Percentiles rank a stretch among this genome's conserved stretches.
Evolutionary conservation across 2,329 filamentous ascomycete species (phyloP).

Genomic region (Lachnellula subtilissima): DNA sequence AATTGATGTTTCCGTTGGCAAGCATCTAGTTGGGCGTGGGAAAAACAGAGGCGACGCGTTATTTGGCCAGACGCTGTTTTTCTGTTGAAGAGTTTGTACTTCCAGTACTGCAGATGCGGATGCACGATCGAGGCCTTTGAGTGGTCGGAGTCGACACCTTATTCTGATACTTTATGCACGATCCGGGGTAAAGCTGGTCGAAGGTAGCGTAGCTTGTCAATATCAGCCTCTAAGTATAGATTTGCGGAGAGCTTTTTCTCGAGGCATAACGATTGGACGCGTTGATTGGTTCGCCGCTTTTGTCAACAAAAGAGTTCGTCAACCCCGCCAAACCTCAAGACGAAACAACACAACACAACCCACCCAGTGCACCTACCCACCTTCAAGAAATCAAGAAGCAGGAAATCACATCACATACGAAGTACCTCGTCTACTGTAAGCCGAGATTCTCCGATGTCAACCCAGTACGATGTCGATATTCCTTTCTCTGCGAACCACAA

Average conservation of each 20-base stretch:
- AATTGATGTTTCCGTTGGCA: slow-evolving; percentile 1
- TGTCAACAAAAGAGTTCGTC: slow-evolving; percentile 15
- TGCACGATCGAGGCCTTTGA: slow-evolving; percentile 7
- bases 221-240: not conserved
- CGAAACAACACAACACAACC: slow-evolving; percentile 8
- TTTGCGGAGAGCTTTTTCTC: slow-evolving; percentile 1
- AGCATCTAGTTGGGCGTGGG: slow-evolving; percentile 16
- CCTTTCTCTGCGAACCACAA: slow-evolving; percentile 47
- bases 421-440: not conserved
- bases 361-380: not conserved
- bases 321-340: slow-evolving; percentile 16
- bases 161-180: not conserved
- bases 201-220: not conserved
- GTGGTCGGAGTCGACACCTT: not conserved
- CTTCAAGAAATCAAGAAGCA: not conserved
- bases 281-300: slow-evolving; percentile 22
- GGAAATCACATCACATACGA: not conserved
- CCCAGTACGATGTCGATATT: slow-evolving; percentile 38
- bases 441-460: slow-evolving; percentile 13
- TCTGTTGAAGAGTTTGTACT: not conserved
- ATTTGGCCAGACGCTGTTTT: slow-evolving; percentile 5
- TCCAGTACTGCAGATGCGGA: slow-evolving; percentile 7
- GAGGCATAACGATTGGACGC: slow-evolving; percentile 11
- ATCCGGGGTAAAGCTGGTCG: slow-evolving; percentile 2
- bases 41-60: slow-evolving; percentile 11